Evolutionary conservation across 768 basidiomycete genomes (phyloP).

Genomic region (Auricularia sp.): DNA sequence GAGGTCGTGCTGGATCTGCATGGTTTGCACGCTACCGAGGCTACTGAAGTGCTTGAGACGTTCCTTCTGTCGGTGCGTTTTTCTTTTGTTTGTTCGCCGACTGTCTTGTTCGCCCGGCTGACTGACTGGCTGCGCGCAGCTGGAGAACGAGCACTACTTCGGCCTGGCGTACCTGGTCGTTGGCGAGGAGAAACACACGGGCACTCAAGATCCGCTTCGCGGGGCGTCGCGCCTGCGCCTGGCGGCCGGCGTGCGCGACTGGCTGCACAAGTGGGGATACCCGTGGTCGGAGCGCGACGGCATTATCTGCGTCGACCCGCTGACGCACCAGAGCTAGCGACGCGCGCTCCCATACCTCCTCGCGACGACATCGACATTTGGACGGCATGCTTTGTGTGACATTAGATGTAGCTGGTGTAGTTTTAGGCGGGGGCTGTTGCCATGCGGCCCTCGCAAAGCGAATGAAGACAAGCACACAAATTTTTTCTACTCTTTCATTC

Average conservation of each 20-base stretch:
- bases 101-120: background rate
- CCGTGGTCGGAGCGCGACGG: constrained; percentile 92
- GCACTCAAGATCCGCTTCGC: constrained; percentile 72
- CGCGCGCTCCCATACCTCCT: too few species aligned
- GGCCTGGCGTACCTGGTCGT: constrained; percentile 85
- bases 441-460: too few species aligned
- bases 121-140: constrained; percentile 27
- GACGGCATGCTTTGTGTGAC: too few species aligned
- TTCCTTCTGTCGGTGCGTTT: constrained; percentile 75
- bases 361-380: too few species aligned
- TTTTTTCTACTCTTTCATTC: too few species aligned
- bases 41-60: constrained; percentile 79
- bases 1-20: constrained; percentile 85
- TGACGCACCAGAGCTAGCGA: constrained; percentile 48
- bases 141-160: constrained; percentile 80
- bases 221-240: constrained; percentile 78
- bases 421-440: too few species aligned
- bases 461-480: too few species aligned
- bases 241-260: constrained; percentile 79
- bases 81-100: constrained; percentile 4
- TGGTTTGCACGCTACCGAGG: constrained; percentile 89
- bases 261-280: constrained; percentile 90
- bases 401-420: too few species aligned
- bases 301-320: constrained; percentile 76
- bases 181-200: constrained; percentile 94